Conservation (phyloP, 257 asterid genomes). For the Penstemon newberryi region DNA sequence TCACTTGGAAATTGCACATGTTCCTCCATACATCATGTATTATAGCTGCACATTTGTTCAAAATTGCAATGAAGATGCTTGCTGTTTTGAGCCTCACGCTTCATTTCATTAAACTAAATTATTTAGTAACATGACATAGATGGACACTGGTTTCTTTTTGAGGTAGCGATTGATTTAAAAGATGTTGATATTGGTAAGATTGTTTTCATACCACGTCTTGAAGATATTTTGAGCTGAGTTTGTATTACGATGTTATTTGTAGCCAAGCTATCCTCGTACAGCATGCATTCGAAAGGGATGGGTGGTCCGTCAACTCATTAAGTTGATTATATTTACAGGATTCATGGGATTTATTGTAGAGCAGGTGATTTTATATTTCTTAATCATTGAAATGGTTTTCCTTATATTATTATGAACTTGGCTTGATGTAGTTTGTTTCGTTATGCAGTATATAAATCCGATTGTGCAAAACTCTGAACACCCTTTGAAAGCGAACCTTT, state of each 20-base stretch:
- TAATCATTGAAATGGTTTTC: constrained; percentile 10
- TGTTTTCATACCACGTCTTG: background rate
- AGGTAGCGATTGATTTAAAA: constrained; percentile 12
- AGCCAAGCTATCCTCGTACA: constrained; percentile 93
- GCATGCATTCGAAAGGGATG: constrained; percentile 88
- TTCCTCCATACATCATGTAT: background rate
- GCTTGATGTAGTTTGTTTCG: constrained; percentile 23
- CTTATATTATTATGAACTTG: background rate
- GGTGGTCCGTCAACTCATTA: constrained; percentile 87
- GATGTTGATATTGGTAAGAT: constrained; percentile 15
- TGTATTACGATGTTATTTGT: constrained; percentile 32
- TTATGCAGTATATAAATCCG: constrained; percentile 92
- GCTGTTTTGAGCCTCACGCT: background rate
- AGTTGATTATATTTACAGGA: constrained; percentile 86
- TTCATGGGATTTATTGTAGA: constrained; percentile 89
- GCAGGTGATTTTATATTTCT: constrained; percentile 59
- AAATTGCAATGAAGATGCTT: constrained; percentile 21
- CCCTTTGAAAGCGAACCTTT: constrained; percentile 86
- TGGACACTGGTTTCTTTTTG: constrained; percentile 10
- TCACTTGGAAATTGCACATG: constrained; percentile 16
- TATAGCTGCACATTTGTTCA: constrained; percentile 5
- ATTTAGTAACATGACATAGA: constrained; percentile 4
- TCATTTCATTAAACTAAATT: background rate
- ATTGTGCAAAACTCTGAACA: constrained; percentile 90
- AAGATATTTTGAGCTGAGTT: constrained; percentile 20